These are phyloP conservation scores for Annulohypoxylon stygium DNA, from an alignment of 495 filamentous ascomycete species.

Conservation along the genomic window DNA sequence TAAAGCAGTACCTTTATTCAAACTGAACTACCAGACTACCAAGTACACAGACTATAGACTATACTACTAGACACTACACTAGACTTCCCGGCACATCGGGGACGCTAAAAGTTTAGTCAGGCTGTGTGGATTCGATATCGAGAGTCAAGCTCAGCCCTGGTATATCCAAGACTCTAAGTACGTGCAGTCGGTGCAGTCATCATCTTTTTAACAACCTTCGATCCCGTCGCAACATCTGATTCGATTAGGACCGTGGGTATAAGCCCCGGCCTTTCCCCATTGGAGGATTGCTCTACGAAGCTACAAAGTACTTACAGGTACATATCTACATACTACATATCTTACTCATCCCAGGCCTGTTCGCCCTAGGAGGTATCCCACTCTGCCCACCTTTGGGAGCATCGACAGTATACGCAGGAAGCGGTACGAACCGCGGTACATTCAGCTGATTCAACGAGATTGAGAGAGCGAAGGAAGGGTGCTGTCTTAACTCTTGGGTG, in stretches of 20 bases:
- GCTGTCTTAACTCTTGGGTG: neutral
- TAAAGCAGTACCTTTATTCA: conserved; percentile 17
- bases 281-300: neutral
- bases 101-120: conserved; percentile 35
- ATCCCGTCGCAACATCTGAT: conserved; percentile 9
- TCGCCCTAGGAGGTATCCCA: neutral
- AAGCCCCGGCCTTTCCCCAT: neutral
- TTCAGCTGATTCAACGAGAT: neutral
- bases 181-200: neutral
- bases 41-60: too few species aligned
- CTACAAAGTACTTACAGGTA: conserved; percentile 3
- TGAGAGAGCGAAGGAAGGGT: conserved; percentile 12
- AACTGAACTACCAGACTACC: neutral
- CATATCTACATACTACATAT: neutral
- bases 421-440: conserved; percentile 27
- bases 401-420: neutral
- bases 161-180: neutral
- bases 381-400: neutral
- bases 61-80: too few species aligned
- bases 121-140: conserved; percentile 19
- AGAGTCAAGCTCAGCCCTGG: conserved; percentile 1
- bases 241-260: neutral
- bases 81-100: conserved; percentile 32
- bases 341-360: neutral
- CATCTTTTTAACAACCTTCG: conserved; percentile 5